Conservation (phyloP, 306 rosid species). For the Cajanus cajan region DNA sequence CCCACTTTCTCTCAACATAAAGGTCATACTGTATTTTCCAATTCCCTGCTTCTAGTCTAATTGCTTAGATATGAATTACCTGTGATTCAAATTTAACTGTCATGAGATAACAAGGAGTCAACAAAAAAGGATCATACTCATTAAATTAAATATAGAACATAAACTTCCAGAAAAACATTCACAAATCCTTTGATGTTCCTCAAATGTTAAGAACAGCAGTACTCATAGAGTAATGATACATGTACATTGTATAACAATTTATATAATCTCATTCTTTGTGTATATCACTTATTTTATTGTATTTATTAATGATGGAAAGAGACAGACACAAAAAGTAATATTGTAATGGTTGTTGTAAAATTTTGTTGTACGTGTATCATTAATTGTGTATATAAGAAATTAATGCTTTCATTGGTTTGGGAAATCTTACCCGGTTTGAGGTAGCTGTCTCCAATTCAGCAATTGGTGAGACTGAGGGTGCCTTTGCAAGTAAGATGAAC, state of each 20-base stretch:
- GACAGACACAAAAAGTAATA: no score
- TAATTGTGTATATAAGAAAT: neutral
- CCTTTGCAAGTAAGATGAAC: slow-evolving; percentile 74
- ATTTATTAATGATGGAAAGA: no score
- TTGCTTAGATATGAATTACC: slow-evolving; percentile 45
- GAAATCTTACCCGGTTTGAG: slow-evolving; percentile 80
- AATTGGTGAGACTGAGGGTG: slow-evolving; percentile 90
- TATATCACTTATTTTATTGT: no score
- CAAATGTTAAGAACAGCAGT: neutral
- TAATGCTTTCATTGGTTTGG: slow-evolving; percentile 4
- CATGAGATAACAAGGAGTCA: neutral
- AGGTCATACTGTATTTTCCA: slow-evolving; percentile 32
- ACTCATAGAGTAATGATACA: no score
- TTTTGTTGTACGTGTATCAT: neutral
- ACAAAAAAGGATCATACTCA: neutral
- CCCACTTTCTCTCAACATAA: slow-evolving; percentile 34
- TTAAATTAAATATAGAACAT: neutral
- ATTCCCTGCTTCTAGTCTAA: slow-evolving; percentile 34
- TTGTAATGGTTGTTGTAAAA: no score
- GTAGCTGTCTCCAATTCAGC: slow-evolving; percentile 71
- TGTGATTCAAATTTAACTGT: slow-evolving; percentile 28
- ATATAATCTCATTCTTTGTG: no score
- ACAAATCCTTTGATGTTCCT: neutral
- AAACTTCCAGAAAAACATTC: neutral
- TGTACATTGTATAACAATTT: no score